phyloP scores from a whole-genome alignment of 2,329 filamentous ascomycete species.

The Stachybotrys echinatus region DNA sequence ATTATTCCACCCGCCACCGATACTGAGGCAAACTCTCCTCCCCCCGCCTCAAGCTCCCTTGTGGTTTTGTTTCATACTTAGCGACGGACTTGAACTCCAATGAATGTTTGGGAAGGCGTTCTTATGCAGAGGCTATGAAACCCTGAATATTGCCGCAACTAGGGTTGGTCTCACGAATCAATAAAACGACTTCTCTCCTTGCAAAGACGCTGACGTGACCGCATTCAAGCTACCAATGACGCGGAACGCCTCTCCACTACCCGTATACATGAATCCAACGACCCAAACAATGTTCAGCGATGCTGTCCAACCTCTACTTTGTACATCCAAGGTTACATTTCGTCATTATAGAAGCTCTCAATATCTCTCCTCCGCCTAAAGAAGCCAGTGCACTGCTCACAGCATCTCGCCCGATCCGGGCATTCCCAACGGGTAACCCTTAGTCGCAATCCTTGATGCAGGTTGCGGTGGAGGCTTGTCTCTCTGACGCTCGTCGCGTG shows the following conservation, averaged over 20 bases:
- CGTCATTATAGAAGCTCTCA: too few relatives aligned
- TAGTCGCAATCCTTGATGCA: slow-evolving; percentile 34
- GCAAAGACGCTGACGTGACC: too few relatives aligned
- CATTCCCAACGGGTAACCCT: slow-evolving; percentile 24
- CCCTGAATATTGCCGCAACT: neutral
- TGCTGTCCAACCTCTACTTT: neutral
- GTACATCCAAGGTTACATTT: too few relatives aligned
- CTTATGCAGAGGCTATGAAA: neutral
- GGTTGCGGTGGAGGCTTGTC: slow-evolving; percentile 32
- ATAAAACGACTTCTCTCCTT: too few relatives aligned
- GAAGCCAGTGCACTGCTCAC: slow-evolving; percentile 7
- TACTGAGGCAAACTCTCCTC: slow-evolving; percentile 18
- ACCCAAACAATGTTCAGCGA: neutral
- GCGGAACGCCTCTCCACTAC: neutral
- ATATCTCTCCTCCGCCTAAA: too few relatives aligned
- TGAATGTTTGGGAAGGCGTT: neutral
- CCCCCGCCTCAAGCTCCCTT: neutral
- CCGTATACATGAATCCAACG: neutral
- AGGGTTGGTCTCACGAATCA: slow-evolving; percentile 21
- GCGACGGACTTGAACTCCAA: neutral
- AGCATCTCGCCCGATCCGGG: slow-evolving; percentile 30
- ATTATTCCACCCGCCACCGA: slow-evolving; percentile 31
- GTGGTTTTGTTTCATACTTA: neutral
- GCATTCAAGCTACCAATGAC: too few relatives aligned
- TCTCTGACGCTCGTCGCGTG: slow-evolving; percentile 25